Evolutionary conservation across 352 stramenopile genomes (phyloP).

Genomic region (Plasmopara halstedii): DNA sequence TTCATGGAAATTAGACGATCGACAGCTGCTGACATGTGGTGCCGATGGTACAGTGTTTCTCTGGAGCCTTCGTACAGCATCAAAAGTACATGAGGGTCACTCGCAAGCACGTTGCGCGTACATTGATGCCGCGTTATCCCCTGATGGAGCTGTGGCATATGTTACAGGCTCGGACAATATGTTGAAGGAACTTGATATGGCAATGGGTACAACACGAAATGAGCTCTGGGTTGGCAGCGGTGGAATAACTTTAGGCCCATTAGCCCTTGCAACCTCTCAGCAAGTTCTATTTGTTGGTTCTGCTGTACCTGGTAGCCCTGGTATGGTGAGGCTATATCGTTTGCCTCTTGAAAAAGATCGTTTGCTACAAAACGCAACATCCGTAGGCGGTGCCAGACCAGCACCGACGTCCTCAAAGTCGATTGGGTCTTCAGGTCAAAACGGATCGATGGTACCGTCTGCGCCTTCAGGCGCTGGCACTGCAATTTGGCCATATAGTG

Average conservation of each 20-base stretch:
- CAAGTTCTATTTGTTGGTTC: conserved; percentile 87
- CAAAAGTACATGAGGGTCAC: conserved; percentile 73
- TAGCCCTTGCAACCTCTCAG: conserved; percentile 80
- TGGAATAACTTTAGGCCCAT: conserved; percentile 49
- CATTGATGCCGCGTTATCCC: conserved; percentile 45
- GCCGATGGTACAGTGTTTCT: conserved; percentile 70
- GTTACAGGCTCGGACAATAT: conserved; percentile 86
- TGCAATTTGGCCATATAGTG: conserved; percentile 28
- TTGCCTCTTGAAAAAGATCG: conserved; percentile 59
- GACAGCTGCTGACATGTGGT: conserved; percentile 64
- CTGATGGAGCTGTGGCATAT: conserved; percentile 72
- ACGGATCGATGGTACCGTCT: conserved; percentile 8
- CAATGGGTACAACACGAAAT: conserved; percentile 39
- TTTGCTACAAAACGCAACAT: conserved; percentile 5
- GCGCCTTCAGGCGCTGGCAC: conserved; percentile 5
- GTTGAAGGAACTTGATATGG: conserved; percentile 85
- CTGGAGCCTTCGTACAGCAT: conserved; percentile 67
- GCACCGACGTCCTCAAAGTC: conserved; percentile 14
- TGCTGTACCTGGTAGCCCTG: conserved; percentile 56
- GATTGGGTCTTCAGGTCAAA: conserved; percentile 7
- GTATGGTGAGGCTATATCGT: conserved; percentile 65
- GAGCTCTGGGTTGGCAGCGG: conserved; percentile 47
- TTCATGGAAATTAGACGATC: conserved; percentile 71
- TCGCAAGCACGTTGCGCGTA: conserved; percentile 74
- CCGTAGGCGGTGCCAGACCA: conserved; percentile 4